A percentile compares a stretch with the other conserved stretches of the same genome.
phyloP scores from a whole-genome alignment of 169 alveolate species.

The Eimeria necatrix region DNA sequence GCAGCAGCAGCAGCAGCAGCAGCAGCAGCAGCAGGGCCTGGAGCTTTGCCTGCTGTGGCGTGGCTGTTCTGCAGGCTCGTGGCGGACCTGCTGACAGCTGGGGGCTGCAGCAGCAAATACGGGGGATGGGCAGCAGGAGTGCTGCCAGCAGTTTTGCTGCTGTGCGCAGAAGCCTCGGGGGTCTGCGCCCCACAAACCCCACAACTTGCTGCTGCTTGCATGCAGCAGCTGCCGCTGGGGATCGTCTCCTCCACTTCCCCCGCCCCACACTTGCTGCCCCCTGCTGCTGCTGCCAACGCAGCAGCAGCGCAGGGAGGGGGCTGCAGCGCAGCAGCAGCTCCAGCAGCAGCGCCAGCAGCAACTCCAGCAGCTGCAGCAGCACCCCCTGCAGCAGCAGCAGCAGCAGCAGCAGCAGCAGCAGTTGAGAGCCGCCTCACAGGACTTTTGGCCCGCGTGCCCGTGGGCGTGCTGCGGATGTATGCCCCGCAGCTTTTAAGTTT shows the following conservation, averaged over 20 bases:
- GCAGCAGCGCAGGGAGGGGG: too few relatives aligned
- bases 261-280: too few relatives aligned
- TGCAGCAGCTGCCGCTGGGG: neutral
- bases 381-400: slow-evolving; percentile 16
- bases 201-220: too few relatives aligned
- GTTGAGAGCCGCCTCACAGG: neutral
- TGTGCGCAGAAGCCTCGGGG: slow-evolving; percentile 28
- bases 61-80: slow-evolving; percentile 11
- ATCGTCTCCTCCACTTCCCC: too few relatives aligned
- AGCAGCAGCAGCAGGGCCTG: neutral
- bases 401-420: slow-evolving; percentile 24
- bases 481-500: neutral
- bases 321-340: too few relatives aligned
- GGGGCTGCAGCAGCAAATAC: neutral
- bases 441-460: neutral
- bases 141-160: neutral
- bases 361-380: too few relatives aligned
- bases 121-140: neutral
- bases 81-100: neutral
- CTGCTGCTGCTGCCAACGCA: neutral
- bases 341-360: too few relatives aligned
- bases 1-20: slow-evolving; percentile 4
- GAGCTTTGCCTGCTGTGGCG: slow-evolving; percentile 11
- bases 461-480: neutral
- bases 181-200: neutral